Percentiles rank a stretch among this genome's conserved stretches.
Conservation (phyloP, 2,329 filamentous ascomycete species). For the Ceratocystis colombiana region DNA sequence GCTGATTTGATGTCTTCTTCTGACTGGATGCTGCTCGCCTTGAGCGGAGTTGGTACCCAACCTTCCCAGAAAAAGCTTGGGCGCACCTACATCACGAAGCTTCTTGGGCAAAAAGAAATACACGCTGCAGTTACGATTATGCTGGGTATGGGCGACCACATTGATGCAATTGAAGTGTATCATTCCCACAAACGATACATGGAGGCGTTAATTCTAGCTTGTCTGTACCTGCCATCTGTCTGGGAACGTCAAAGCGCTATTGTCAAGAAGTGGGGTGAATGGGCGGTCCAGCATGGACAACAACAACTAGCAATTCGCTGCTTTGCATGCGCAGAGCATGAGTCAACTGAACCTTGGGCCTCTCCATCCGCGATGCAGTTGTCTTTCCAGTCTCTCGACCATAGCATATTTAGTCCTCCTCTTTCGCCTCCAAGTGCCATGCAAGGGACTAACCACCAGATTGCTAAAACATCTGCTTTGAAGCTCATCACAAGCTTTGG, state of each 20-base stretch:
- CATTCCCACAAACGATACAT: conserved; percentile 83
- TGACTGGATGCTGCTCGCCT: conserved; percentile 92
- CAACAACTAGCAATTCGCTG: conserved; percentile 85
- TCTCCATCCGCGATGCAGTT: conserved; percentile 65
- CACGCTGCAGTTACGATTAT: conserved; percentile 89
- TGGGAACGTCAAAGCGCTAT: conserved; percentile 87
- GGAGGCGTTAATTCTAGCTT: conserved; percentile 84
- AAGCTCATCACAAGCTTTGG: conserved; percentile 89
- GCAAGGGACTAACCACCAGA: conserved; percentile 48
- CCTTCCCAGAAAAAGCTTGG: conserved; percentile 81
- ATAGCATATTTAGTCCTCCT: conserved; percentile 56
- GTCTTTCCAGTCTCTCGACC: conserved; percentile 44
- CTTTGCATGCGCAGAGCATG: conserved; percentile 81
- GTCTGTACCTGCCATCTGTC: conserved; percentile 68
- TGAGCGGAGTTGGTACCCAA: conserved; percentile 71
- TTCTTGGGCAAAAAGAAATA: conserved; percentile 80
- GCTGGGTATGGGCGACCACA: conserved; percentile 80
- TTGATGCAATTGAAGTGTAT: conserved; percentile 94
- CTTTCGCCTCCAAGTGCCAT: conserved; percentile 60
- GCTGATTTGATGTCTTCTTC: conserved; percentile 83
- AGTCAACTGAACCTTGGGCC: conserved; percentile 77
- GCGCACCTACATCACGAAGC: conserved; percentile 77
- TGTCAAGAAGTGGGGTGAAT: conserved; percentile 89
- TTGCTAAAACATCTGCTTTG: conserved; percentile 70
- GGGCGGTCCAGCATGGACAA: conserved; percentile 75